These are phyloP conservation scores for Ballota nigra DNA, from an alignment of 257 asterid species.

Conservation along the genomic window DNA sequence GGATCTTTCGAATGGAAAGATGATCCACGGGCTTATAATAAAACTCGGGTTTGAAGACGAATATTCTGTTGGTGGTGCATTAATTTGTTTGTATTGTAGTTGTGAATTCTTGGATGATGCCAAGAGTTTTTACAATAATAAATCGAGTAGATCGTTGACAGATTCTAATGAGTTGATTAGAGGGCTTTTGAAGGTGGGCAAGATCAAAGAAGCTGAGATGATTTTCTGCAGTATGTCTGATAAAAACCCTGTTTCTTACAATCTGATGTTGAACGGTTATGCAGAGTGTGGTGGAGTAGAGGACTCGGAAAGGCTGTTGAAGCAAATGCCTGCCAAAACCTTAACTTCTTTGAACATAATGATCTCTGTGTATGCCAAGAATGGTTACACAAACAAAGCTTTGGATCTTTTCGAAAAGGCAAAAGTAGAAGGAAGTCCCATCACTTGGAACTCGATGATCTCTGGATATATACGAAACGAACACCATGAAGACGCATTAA, in stretches of 20 bases:
- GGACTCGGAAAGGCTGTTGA: too few relatives aligned
- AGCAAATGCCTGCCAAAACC: too few relatives aligned
- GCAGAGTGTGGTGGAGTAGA: too few relatives aligned
- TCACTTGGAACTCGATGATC: constrained; percentile 90
- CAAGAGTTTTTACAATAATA: constrained; percentile 31
- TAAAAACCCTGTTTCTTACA: constrained; percentile 47
- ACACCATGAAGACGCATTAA: constrained; percentile 52
- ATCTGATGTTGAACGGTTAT: too few relatives aligned
- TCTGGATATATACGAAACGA: constrained; percentile 59
- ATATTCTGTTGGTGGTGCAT: constrained; percentile 44
- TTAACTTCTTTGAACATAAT: constrained; percentile 94
- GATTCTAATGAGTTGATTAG: constrained; percentile 49
- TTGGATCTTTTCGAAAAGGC: constrained; percentile 55
- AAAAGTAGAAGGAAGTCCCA: constrained; percentile 51
- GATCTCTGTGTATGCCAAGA: constrained; percentile 58
- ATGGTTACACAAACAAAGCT: constrained; percentile 54
- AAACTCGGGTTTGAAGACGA: constrained; percentile 61
- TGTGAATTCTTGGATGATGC: constrained; percentile 59
- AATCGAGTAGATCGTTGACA: constrained; percentile 31
- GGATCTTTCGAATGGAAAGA: constrained; percentile 42
- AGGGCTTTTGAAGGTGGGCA: constrained; percentile 46
- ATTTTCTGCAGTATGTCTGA: constrained; percentile 46
- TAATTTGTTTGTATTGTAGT: constrained; percentile 50
- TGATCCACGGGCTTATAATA: constrained; percentile 56
- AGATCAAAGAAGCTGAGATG: constrained; percentile 56